Base-by-base conservation (phyloP, 129 eudicot genomes). In the Artemisia annua region DNA sequence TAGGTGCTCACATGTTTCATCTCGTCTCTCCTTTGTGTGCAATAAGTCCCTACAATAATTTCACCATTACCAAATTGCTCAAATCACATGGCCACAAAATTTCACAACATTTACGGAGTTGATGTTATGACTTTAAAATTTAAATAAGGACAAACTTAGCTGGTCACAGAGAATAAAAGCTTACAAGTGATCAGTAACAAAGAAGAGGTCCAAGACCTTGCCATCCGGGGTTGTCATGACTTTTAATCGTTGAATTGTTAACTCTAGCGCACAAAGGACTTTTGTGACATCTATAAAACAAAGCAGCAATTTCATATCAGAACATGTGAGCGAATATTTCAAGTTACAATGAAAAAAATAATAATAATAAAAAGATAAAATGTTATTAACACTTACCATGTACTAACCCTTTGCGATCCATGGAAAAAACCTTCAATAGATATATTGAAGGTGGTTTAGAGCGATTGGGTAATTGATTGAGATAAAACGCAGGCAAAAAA, bases 161-260 rank as follows among this genome's bases (percentile, higher is more conserved):
- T 39, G 44, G 44, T 7, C 44, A 39, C 10, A 39, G 44, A 39
- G 1, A 14, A 61, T 1, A 63, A 51, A 51, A 19, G 79, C 95
- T 86, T 70, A 91, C 97, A 84, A 65, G 81, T 52, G 67, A 83
- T 91, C 97, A 1, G 86, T 88, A 35, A 91, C 80, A 64, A 91
- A 91, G 90, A 91, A 86, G 64, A 91, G 88, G 66, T 91, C 97
- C 63, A 91, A 71, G 66, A 86, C 92, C 79, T 80, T 86, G 55
- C 85, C 92, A 75, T 91, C 97, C 28, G 97, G 97, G 66, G 89
- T 91, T 57, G 97, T 91, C 83, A 69, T 91, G 14, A 91, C 96
- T 84, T 91, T 91, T 11, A 91, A 83, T 67, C 88, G 81, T 67
- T 91, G 90, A 59, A 91, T 88, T 14, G 87, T 57, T 53, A 88